Evolutionary conservation across 257 asterid genomes (phyloP), one percentile per base, ranked within the genome.

Genomic region (Verbena officinalis): DNA sequence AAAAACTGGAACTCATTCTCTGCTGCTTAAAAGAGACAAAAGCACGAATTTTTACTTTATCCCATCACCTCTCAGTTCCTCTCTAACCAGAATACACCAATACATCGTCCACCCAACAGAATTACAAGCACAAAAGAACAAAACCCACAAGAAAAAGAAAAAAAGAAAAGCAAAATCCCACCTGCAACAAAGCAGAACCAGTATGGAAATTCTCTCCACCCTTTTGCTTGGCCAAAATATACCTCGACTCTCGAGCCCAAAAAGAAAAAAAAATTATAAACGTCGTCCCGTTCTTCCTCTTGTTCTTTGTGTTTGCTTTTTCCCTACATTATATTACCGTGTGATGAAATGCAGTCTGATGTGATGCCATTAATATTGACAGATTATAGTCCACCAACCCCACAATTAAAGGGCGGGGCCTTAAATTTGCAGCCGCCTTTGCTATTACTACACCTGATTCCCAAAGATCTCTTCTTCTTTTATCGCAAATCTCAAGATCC

Each of bases 361-460:
- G 69, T 56, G 68, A 69, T 59, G 68, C 27, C 78, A 71, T 65
- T 64, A 55, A 54, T 75, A 39, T 24, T 23, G 77, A 55, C 55
- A 73, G 78, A 72, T 57, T 59, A 73, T 67, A 31, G 74, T 46
- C 57, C 83, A 77, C 72, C 78, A 43, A 68, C 80, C 64, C 68
- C 67, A 69, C 38, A 74, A 62, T 58, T 31, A 58, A 70, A 59
- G 21, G 66, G 55, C 67, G 56, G 74, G 77, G 55, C 55, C 65
- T 36, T 78, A 68, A 65, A 84, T 61, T 80, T 56, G 62, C 56
- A 78, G 97, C 97, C 96, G 97, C 87, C 96, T 84, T 82, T 64
- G 89, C 73, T 31, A 75, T 85, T 72, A 88, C 83, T 75, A 81
- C 76, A n/a, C 54, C 77, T 72, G 87, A 76, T 81, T 61, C 54